Evolutionary conservation across 345 rosid genomes (phyloP).

Genomic region (Trapa bicornis): DNA sequence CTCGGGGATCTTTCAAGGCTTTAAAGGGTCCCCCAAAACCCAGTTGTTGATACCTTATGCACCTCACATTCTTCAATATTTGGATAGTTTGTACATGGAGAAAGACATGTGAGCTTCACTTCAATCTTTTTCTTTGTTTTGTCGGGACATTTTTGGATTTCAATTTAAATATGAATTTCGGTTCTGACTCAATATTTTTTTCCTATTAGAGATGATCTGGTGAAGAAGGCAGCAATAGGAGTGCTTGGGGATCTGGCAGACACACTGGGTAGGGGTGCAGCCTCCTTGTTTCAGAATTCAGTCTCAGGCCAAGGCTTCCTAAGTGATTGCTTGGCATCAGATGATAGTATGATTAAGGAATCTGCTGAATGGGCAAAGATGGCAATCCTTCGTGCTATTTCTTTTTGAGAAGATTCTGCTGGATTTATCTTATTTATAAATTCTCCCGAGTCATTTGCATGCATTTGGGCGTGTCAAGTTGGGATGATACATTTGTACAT

Average conservation of each 20-base stretch:
- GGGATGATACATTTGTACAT: slow-evolving; percentile 23
- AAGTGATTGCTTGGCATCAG: slow-evolving; percentile 41
- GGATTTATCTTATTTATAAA: slow-evolving; percentile 20
- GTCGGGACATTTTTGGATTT: neutral
- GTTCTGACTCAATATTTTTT: neutral
- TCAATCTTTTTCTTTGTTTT: neutral
- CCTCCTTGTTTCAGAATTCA: slow-evolving; percentile 45
- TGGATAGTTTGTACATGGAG: slow-evolving; percentile 35
- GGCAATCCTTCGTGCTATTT: slow-evolving; percentile 42
- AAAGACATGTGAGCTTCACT: slow-evolving; percentile 28
- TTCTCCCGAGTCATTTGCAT: slow-evolving; percentile 17
- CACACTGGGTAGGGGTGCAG: slow-evolving; percentile 41
- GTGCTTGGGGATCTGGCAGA: slow-evolving; percentile 53
- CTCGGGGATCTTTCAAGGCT: slow-evolving; percentile 40
- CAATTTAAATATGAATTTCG: slow-evolving; percentile 1
- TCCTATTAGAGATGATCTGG: slow-evolving; percentile 38
- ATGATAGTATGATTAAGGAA: slow-evolving; percentile 48
- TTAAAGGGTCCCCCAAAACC: slow-evolving; percentile 34
- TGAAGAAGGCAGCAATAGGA: slow-evolving; percentile 42
- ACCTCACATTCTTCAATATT: slow-evolving; percentile 32
- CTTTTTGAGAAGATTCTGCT: slow-evolving; percentile 30
- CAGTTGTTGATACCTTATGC: slow-evolving; percentile 40
- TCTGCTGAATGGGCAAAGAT: slow-evolving; percentile 59
- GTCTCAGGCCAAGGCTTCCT: slow-evolving; percentile 40
- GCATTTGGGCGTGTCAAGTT: slow-evolving; percentile 44